Conservation (phyloP, 2,329 filamentous ascomycete species). For the Alternaria incomplexa region DNA sequence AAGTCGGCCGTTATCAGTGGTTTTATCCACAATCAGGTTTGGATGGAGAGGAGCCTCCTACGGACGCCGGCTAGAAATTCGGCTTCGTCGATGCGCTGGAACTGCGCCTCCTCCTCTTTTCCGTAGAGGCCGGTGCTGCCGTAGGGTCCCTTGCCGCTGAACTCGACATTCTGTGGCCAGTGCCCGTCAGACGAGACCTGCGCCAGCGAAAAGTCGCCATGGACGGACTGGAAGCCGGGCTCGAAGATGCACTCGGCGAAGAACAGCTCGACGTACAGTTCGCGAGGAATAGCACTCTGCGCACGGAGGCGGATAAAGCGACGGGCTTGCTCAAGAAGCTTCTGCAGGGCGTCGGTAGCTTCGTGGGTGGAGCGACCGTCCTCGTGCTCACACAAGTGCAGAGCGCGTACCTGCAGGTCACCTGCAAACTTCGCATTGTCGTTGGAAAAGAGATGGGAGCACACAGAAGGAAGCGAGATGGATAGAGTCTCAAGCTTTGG, state of each 20-base stretch:
- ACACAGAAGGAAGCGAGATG: slow-evolving; percentile 57
- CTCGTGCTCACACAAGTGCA: slow-evolving; percentile 54
- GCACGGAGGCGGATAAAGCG: slow-evolving; percentile 48
- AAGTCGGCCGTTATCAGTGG: slow-evolving; percentile 18
- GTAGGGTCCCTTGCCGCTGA: slow-evolving; percentile 57
- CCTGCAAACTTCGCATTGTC: slow-evolving; percentile 53
- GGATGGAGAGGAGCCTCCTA: slow-evolving; percentile 45
- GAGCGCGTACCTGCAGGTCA: slow-evolving; percentile 58
- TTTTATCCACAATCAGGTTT: slow-evolving; percentile 38
- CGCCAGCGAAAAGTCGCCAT: slow-evolving; percentile 57
- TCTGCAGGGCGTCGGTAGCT: slow-evolving; percentile 47
- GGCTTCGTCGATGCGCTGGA: slow-evolving; percentile 47
- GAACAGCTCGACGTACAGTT: slow-evolving; percentile 58
- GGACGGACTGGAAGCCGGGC: slow-evolving; percentile 53
- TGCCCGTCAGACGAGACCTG: slow-evolving; percentile 49
- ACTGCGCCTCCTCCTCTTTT: slow-evolving; percentile 54
- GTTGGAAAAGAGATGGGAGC: slow-evolving; percentile 55
- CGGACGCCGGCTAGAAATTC: slow-evolving; percentile 49
- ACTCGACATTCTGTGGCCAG: slow-evolving; percentile 49
- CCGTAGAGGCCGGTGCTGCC: slow-evolving; percentile 58
- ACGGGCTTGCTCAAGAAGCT: slow-evolving; percentile 51
- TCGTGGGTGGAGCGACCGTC: slow-evolving; percentile 44
- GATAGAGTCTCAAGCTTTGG: slow-evolving; percentile 57
- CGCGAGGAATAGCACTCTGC: slow-evolving; percentile 44
- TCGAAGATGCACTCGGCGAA: slow-evolving; percentile 61